Base-by-base conservation (phyloP, 805 yeast species). In the Sugiyamaella marilandica region DNA sequence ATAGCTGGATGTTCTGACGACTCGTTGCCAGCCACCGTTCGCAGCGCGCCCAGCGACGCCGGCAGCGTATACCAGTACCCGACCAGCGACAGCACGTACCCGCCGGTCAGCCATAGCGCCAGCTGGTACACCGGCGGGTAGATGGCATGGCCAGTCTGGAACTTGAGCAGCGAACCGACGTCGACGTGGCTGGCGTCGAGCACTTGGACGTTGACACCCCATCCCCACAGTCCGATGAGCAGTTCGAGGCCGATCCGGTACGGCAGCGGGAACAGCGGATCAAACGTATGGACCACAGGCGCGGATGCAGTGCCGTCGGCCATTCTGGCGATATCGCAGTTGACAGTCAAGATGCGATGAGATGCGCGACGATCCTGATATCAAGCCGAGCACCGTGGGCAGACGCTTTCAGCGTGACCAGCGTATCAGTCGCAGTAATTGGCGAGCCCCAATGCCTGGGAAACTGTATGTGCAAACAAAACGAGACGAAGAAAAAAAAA, bases 231-330 rank as follows among this genome's bases (percentile, higher is more conserved):
- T 2, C 70, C 71, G n/a, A 55, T 33, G 5, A 60, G 49, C 4
- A 66, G 48, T 18, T 62, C 59, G 11, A 60, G 55, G 14, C 60
- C 57, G 7, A 64, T 57, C n/a, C 72, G 62, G 58, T 74, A 78
- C 1, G 83, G 81, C n/a, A 76, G 62, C 1, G 84, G 83, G 37
- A 75, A 60, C 45, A 64, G 50, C 21, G 59, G 53, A 49, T 72
- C 74, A 54, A 72, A 70, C 32, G 35, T 45, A 39, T 52, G 55
- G 11, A 36, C 5, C 10, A 9, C 43, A 11, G 43, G 13, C 7
- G 43, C 19, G 16, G 29, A 24, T 24, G 3, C 29, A 7, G 29
- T 7, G 29, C 29, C 19, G 36, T 41, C 24, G 13, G 52, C 29
- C 11, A 29, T 29, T 37, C 18, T 31, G 24, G 13, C 14, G 36